Percentiles rank a stretch among this genome's conserved stretches.
These are phyloP conservation scores for Candida insectalens DNA, from an alignment of 805 yeast species.

Conservation along the genomic window DNA sequence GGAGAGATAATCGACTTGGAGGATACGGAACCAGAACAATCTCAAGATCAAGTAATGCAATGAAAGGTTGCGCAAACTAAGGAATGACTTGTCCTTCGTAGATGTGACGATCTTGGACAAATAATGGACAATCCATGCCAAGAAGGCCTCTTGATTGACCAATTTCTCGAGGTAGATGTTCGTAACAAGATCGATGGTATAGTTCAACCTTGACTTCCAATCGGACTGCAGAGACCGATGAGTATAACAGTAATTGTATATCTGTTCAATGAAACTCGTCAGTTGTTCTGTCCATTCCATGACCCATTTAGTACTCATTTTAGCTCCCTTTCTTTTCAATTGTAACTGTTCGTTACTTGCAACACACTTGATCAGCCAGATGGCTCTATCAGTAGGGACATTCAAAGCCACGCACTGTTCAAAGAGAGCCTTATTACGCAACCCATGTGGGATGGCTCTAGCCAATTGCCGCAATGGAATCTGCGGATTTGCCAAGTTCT, in stretches of 20 bases:
- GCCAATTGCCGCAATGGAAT: slow-evolving; percentile 62
- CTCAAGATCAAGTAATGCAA: slow-evolving; percentile 41
- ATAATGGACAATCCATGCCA: slow-evolving; percentile 53
- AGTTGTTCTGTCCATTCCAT: slow-evolving; percentile 89
- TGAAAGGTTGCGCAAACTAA: slow-evolving; percentile 17
- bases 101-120: slow-evolving; percentile 22
- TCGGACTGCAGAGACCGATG: slow-evolving; percentile 13
- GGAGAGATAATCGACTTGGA: slow-evolving; percentile 44
- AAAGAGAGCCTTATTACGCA: slow-evolving; percentile 59
- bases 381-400: slow-evolving; percentile 72
- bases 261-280: slow-evolving; percentile 44
- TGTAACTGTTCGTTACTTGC: slow-evolving; percentile 67
- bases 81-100: slow-evolving; percentile 2
- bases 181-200: slow-evolving; percentile 48
- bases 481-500: slow-evolving; percentile 60
- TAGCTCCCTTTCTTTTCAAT: slow-evolving; percentile 33
- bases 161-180: slow-evolving; percentile 62
- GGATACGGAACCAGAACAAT: slow-evolving; percentile 64
- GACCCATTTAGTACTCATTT: slow-evolving; percentile 56
- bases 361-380: slow-evolving; percentile 88
- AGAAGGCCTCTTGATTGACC: slow-evolving; percentile 50
- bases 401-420: slow-evolving; percentile 61
- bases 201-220: slow-evolving; percentile 48
- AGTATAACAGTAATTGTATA: slow-evolving; percentile 15
- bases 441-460: slow-evolving; percentile 83